Evolutionary conservation across 2,329 filamentous ascomycete species (phyloP).

Genomic region (Malbranchea cinnamomea): DNA sequence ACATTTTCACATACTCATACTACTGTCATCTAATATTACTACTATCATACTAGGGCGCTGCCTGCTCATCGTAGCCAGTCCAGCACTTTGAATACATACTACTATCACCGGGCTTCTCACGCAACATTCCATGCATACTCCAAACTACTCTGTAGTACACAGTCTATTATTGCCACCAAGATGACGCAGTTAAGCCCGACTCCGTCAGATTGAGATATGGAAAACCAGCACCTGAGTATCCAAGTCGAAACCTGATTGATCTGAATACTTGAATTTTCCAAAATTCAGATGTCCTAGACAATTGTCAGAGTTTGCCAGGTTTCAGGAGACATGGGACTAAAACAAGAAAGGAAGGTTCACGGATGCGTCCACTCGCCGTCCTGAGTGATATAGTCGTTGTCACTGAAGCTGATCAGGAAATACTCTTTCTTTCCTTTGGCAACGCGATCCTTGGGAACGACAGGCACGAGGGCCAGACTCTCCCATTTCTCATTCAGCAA

Average conservation of each 20-base stretch:
- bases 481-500: constrained; percentile 70
- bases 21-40: no score
- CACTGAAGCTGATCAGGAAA: constrained; percentile 52
- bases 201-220: constrained; percentile 10
- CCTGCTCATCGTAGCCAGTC: no score
- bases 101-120: no score
- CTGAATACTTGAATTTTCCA: constrained; percentile 41
- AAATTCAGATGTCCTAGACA: constrained; percentile 40
- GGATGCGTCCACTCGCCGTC: constrained; percentile 44
- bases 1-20: no score
- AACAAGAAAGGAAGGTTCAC: background rate
- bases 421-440: constrained; percentile 41
- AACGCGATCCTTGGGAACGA: constrained; percentile 29
- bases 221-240: constrained; percentile 52
- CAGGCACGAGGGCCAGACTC: constrained; percentile 47
- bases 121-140: no score
- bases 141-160: no score
- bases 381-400: constrained; percentile 65
- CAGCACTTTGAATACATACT: no score
- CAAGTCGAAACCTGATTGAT: constrained; percentile 42
- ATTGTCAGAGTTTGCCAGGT: constrained; percentile 8
- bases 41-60: no score
- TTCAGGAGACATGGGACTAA: constrained; percentile 1
- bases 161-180: no score
- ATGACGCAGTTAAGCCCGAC: no score